Evolutionary conservation across 2,329 filamentous ascomycete species (phyloP).

Genomic region (Graphiopsis chlorocephala): DNA sequence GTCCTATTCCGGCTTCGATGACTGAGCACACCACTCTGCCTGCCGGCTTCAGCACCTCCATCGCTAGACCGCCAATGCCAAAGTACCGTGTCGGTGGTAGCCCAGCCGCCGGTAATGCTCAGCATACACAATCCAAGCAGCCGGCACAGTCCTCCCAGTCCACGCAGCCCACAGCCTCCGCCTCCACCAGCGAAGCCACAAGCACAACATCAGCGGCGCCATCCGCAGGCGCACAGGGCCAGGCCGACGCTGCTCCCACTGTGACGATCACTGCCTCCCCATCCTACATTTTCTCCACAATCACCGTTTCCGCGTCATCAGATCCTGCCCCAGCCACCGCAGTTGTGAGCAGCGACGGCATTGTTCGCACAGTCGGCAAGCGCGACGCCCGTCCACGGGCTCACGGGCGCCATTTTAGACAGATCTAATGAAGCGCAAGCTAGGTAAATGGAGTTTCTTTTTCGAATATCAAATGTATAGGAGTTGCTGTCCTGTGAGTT

Average conservation of each 20-base stretch:
- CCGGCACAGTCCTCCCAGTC: background rate
- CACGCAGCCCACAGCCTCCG: background rate
- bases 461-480: too few species aligned
- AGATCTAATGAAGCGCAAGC: background rate
- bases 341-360: background rate
- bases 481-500: too few species aligned
- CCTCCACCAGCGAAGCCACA: background rate
- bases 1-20: background rate
- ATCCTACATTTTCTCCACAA: background rate
- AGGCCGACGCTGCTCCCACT: background rate
- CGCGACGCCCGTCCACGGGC: background rate
- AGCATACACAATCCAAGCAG: background rate
- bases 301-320: background rate
- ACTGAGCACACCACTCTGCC: slow-evolving; percentile 2
- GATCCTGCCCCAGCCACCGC: background rate
- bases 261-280: background rate
- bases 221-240: background rate
- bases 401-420: background rate
- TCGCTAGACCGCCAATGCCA: background rate
- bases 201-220: background rate
- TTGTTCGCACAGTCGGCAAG: background rate
- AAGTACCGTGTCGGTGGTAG: background rate
- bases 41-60: background rate
- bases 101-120: background rate
- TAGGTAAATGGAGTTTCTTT: background rate